Percentiles rank a stretch among this genome's conserved stretches.
Conservation (phyloP, 768 basidiomycete genomes). For the Russula vinacea region DNA sequence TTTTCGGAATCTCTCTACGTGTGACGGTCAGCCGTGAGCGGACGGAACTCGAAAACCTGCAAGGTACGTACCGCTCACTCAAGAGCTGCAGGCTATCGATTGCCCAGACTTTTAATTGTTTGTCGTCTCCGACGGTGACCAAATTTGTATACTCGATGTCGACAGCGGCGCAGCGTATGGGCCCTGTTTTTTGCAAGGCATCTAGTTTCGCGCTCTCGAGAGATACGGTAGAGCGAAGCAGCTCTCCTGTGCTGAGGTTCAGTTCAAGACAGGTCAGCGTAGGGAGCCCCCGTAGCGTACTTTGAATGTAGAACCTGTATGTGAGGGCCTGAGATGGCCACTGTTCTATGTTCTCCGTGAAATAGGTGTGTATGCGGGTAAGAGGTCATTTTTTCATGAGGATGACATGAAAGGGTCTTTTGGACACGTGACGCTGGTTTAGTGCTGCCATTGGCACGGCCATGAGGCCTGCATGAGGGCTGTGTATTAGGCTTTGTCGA, state of each 20-base stretch:
- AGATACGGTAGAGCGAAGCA: conserved; percentile 46
- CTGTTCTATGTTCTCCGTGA: conserved; percentile 36
- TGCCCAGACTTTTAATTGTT: conserved; percentile 72
- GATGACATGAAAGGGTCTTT: too few species aligned
- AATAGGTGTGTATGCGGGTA: conserved; percentile 54
- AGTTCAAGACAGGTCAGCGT: conserved; percentile 23
- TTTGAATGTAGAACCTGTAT: conserved; percentile 55
- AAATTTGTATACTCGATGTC: conserved; percentile 47
- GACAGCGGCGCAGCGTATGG: conserved; percentile 57
- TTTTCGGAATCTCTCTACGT: conserved; percentile 76
- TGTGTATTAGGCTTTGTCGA: too few species aligned
- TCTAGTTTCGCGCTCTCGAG: conserved; percentile 37
- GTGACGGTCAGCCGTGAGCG: conserved; percentile 2
- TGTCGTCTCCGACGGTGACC: conserved; percentile 74
- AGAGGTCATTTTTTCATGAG: background rate
- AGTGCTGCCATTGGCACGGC: too few species aligned
- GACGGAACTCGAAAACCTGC: background rate
- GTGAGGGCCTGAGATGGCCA: conserved; percentile 58
- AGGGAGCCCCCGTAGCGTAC: conserved; percentile 40
- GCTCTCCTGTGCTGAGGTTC: conserved; percentile 48
- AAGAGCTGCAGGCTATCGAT: conserved; percentile 53
- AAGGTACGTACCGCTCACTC: conserved; percentile 54
- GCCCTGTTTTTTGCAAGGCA: conserved; percentile 47
- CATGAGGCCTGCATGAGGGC: too few species aligned
- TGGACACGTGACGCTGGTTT: too few species aligned